Percentiles rank a stretch among this genome's conserved stretches.
Evolutionary conservation across 805 yeast genomes (phyloP).

Genomic region (Wickerhamomyces sydowiorum): DNA sequence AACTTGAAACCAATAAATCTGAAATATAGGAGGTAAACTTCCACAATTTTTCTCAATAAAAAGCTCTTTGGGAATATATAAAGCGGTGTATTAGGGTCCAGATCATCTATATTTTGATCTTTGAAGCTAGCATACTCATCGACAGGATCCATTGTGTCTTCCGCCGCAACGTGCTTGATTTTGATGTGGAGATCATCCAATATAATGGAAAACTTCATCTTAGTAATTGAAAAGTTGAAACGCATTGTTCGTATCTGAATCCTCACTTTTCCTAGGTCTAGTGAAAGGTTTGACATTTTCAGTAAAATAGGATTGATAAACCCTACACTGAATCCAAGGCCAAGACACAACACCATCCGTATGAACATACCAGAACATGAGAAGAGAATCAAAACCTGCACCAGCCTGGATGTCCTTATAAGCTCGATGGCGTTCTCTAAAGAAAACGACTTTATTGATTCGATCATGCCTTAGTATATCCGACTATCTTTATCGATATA

Average conservation of each 20-base stretch:
- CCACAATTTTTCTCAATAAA: conserved; percentile 3
- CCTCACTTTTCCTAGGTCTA: conserved; percentile 5
- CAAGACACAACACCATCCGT: conserved; percentile 7
- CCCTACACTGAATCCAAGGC: conserved; percentile 23
- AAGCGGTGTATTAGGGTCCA: conserved; percentile 12
- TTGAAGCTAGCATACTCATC: not conserved
- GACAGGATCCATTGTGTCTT: not conserved
- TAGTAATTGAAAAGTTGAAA: conserved; percentile 10
- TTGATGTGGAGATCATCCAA: conserved; percentile 16
- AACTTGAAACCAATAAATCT: conserved; percentile 19
- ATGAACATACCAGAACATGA: not conserved
- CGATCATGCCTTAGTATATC: too few species aligned
- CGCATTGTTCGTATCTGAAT: conserved; percentile 10
- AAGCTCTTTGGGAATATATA: conserved; percentile 10
- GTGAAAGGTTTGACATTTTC: conserved; percentile 12
- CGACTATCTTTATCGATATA: too few species aligned
- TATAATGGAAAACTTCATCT: conserved; percentile 11
- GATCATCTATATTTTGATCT: not conserved
- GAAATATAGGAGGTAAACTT: conserved; percentile 16
- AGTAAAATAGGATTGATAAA: conserved; percentile 23
- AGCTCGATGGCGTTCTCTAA: too few species aligned
- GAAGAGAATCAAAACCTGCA: not conserved
- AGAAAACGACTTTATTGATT: too few species aligned
- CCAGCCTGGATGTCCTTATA: not conserved
- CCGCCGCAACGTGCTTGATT: not conserved